These are phyloP conservation scores for Hypoxylon sp. DNA, from an alignment of 2,329 filamentous ascomycete species.

Conservation along the genomic window DNA sequence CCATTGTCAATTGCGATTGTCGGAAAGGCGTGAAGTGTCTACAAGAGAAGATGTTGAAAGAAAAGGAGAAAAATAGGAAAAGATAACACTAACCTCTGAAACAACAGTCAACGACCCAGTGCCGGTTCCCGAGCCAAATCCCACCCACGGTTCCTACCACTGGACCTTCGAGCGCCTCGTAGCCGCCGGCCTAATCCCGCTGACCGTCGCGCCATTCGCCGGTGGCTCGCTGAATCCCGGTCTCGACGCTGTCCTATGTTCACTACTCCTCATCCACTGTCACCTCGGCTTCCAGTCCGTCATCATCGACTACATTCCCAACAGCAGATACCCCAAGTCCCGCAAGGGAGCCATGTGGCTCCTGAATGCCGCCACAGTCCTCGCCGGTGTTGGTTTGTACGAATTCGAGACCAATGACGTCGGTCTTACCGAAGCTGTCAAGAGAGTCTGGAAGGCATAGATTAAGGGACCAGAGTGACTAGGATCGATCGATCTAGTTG, in stretches of 20 bases:
- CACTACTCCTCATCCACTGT: conserved; percentile 87
- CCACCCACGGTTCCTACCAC: conserved; percentile 95
- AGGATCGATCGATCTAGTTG: not conserved
- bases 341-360: conserved; percentile 81
- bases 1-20: conserved; percentile 15
- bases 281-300: conserved; percentile 95
- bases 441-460: conserved; percentile 89
- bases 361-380: conserved; percentile 82
- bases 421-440: conserved; percentile 89
- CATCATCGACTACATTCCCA: conserved; percentile 93
- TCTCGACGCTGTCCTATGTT: conserved; percentile 88
- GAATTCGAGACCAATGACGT: conserved; percentile 99
- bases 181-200: conserved; percentile 84
- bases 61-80: not conserved
- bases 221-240: conserved; percentile 91
- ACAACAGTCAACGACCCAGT: conserved; percentile 86
- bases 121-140: conserved; percentile 77
- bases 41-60: not conserved
- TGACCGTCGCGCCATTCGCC: conserved; percentile 92
- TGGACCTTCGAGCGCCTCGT: conserved; percentile 96
- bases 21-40: not conserved
- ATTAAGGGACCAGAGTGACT: not conserved
- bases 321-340: conserved; percentile 75
- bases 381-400: conserved; percentile 90
- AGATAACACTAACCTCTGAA: conserved; percentile 43